A percentile compares a stretch with the other conserved stretches of the same genome.
phyloP scores from a whole-genome alignment of 2,329 filamentous ascomycete genomes.

The Epichloe gansuensis region DNA sequence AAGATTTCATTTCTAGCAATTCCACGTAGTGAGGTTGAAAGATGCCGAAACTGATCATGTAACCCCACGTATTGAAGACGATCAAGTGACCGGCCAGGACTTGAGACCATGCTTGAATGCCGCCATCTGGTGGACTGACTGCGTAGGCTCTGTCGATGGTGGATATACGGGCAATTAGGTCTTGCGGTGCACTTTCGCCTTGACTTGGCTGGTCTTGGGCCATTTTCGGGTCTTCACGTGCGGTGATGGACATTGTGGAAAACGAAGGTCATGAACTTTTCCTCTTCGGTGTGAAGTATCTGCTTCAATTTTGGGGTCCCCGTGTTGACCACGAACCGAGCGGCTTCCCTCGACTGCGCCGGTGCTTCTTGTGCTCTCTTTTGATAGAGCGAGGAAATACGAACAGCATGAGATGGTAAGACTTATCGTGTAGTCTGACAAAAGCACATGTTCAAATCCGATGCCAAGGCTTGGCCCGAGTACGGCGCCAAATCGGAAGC shows the following conservation, averaged over 20 bases:
- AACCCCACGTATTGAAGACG: constrained; percentile 26
- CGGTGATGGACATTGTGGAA: constrained; percentile 11
- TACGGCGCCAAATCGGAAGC: too few relatives aligned
- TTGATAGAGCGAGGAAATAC: too few relatives aligned
- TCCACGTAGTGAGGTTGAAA: constrained; percentile 27
- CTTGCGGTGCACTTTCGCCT: background rate
- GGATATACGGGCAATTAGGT: background rate
- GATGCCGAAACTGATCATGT: constrained; percentile 26
- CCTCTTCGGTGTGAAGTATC: too few relatives aligned
- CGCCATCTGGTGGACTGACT: constrained; percentile 22
- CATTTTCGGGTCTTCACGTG: too few relatives aligned
- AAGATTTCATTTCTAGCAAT: constrained; percentile 18
- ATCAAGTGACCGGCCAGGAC: constrained; percentile 25
- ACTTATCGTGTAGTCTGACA: too few relatives aligned
- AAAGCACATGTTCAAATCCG: too few relatives aligned
- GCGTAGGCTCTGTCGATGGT: constrained; percentile 3
- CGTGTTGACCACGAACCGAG: too few relatives aligned
- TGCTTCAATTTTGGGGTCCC: too few relatives aligned
- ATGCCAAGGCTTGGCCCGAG: too few relatives aligned
- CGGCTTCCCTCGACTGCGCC: too few relatives aligned
- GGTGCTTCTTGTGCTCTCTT: too few relatives aligned
- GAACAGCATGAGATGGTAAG: too few relatives aligned
- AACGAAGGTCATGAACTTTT: background rate
- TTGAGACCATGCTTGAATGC: constrained; percentile 24
- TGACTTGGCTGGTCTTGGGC: background rate